Percentiles rank a stretch among this genome's conserved stretches.
Conservation (phyloP, 306 rosid genomes). For the Aeschynomene evenia region DNA sequence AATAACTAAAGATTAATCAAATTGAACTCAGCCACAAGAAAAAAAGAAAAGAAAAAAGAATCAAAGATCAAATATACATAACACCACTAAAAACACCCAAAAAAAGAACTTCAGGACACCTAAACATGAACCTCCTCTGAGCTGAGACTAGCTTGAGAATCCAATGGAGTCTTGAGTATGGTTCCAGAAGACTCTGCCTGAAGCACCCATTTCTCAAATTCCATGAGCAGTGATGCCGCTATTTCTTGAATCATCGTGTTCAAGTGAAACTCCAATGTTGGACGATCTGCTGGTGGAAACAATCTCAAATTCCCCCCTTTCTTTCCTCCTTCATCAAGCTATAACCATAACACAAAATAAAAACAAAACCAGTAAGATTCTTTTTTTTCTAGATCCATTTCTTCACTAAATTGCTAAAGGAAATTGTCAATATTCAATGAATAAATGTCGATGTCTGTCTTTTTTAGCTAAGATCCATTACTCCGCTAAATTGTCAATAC, state of each 20-base stretch:
- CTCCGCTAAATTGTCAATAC: background rate
- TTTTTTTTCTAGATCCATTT: background rate
- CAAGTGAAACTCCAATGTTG: slow-evolving; percentile 78
- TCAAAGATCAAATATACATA: slow-evolving; percentile 5
- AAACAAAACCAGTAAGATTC: background rate
- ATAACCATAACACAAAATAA: slow-evolving; percentile 19
- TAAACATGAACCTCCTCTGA: slow-evolving; percentile 99
- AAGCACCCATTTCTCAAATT: slow-evolving; percentile 97
- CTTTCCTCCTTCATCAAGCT: slow-evolving; percentile 91
- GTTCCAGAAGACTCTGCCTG: slow-evolving; percentile 96
- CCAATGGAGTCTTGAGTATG: slow-evolving; percentile 93
- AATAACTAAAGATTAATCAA: slow-evolving; percentile 27
- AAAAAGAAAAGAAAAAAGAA: background rate
- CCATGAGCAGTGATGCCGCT: slow-evolving; percentile 90
- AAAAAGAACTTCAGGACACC: slow-evolving; percentile 68
- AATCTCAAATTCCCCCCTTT: slow-evolving; percentile 72
- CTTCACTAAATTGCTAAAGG: background rate
- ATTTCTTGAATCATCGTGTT: slow-evolving; percentile 98
- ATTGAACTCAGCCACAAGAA: slow-evolving; percentile 4
- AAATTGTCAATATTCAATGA: background rate
- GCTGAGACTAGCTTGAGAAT: slow-evolving; percentile 99
- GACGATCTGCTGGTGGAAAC: slow-evolving; percentile 94
- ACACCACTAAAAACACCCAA: slow-evolving; percentile 21
- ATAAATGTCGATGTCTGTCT: background rate
- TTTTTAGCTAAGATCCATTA: background rate